Base-by-base conservation (phyloP, 2,329 filamentous ascomycete genomes). In the Colletotrichum aenigma region DNA sequence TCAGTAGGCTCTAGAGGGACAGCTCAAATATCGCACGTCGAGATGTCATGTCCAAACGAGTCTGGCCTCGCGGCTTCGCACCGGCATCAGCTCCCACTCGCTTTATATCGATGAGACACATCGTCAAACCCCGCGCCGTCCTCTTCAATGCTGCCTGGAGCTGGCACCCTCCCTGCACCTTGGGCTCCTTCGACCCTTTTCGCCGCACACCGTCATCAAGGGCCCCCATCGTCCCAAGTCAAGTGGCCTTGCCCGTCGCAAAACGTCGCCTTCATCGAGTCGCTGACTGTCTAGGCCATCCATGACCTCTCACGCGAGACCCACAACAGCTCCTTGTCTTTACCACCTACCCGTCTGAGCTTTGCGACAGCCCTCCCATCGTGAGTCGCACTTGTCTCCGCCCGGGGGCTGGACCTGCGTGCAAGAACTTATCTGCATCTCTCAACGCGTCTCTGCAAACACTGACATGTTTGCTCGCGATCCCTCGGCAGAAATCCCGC, bases 371-470 rank as follows among this genome's bases (percentile, higher is more conserved):
- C 69, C 18, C 65, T 70, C 48, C 34, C 48, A 34, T 38, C 58
- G 43, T 48, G 52, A 58, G 60, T 71, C 62, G 61, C 28, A 55
- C 72, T 71, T 38, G 48, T 38, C 16, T 38, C 30, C 43, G 34
- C 34, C 26, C 32, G 9, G 32, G 43, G 66, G n/a, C 68, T 67
- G 36, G 61, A 30, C 34, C 32, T 10, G 34, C 9, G 21, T 64
- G 26, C 69, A 62, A 74, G 74, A 76, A 74, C 70, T 76, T 30
- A 8, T 60, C 21, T 28, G 18, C 74, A 76, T 76, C 74, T 32
- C 71, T 74, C 70, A 76, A 69, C 64, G 74, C 74, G 64, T 76
- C 58, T 36, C 60, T 48, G 30, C 48, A 18, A 74, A 74, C 12
- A 21, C 43, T 21, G n/a, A 52, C 43, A 65, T 74, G 43, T 68